These are phyloP conservation scores for Boletales sp. DNA, from an alignment of 768 basidiomycete species.

Conservation along the genomic window DNA sequence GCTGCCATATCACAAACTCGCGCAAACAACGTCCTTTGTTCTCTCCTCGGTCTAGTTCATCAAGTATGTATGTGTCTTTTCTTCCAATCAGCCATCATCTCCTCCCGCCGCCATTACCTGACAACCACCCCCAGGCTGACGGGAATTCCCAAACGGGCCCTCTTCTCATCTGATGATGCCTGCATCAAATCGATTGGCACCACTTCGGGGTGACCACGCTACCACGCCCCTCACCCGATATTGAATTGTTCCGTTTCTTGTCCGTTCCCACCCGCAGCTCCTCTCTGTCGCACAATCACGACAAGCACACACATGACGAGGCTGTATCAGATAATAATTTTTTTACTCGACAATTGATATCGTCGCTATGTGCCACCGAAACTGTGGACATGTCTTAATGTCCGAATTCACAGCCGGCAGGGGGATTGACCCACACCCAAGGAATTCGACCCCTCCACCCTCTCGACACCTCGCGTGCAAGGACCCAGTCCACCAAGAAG, in stretches of 20 bases:
- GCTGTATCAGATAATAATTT: neutral
- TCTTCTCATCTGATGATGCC: neutral
- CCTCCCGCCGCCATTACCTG: no score
- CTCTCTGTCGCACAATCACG: neutral
- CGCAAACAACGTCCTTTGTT: no score
- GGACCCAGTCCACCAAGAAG: no score
- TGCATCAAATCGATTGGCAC: neutral
- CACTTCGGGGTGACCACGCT: slow-evolving; percentile 4
- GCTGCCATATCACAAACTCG: no score
- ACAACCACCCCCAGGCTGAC: no score
- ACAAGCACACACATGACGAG: neutral
- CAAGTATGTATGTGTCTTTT: no score
- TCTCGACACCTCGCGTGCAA: no score
- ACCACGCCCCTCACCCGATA: neutral
- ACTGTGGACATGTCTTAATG: neutral
- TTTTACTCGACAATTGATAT: neutral
- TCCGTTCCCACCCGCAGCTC: neutral
- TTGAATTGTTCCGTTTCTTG: no score
- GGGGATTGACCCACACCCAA: neutral
- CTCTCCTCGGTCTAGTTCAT: no score
- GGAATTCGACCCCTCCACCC: no score
- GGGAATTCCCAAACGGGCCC: neutral
- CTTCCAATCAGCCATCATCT: no score
- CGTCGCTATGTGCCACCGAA: neutral
- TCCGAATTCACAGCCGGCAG: slow-evolving; percentile 4